Conservation (phyloP, 495 filamentous ascomycete genomes). For the Aspergillus egyptiacus region DNA sequence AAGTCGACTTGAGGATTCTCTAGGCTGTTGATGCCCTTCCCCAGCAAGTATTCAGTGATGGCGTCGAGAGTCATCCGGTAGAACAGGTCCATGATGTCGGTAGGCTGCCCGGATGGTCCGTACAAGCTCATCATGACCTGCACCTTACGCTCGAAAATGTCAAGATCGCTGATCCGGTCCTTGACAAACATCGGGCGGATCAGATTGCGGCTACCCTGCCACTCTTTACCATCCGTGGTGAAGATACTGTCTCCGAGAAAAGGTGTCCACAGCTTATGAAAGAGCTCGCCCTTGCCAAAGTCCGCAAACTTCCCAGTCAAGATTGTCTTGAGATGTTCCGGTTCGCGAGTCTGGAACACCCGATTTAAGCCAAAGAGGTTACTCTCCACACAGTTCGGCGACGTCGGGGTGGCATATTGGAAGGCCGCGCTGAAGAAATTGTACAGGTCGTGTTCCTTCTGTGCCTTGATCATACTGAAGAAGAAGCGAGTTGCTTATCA, state of each 20-base stretch:
- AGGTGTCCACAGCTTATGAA: conserved; percentile 45
- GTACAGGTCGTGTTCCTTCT: conserved; percentile 2
- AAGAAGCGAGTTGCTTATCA: conserved; percentile 6
- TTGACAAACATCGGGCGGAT: conserved; percentile 56
- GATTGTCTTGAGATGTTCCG: conserved; percentile 46
- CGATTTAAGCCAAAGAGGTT: conserved; percentile 4
- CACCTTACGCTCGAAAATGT: conserved; percentile 48
- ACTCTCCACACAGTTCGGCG: conserved; percentile 9
- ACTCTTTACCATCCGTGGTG: conserved; percentile 49
- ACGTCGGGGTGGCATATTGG: conserved; percentile 1
- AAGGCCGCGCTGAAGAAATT: not conserved
- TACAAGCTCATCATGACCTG: conserved; percentile 37
- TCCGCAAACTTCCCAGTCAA: conserved; percentile 51
- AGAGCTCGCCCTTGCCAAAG: conserved; percentile 49
- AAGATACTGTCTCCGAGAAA: conserved; percentile 57
- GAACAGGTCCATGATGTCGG: conserved; percentile 49
- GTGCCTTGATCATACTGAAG: not conserved
- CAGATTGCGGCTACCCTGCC: conserved; percentile 47
- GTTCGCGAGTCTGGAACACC: conserved; percentile 4
- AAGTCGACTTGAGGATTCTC: conserved; percentile 47
- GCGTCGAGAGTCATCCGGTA: conserved; percentile 53
- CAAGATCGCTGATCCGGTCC: conserved; percentile 43
- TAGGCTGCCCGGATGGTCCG: conserved; percentile 31
- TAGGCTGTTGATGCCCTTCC: conserved; percentile 46
- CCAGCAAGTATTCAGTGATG: conserved; percentile 55